Evolutionary conservation across 371 early-diverging fungal species (phyloP).

Genomic region (Cokeromyces recurvatus): DNA sequence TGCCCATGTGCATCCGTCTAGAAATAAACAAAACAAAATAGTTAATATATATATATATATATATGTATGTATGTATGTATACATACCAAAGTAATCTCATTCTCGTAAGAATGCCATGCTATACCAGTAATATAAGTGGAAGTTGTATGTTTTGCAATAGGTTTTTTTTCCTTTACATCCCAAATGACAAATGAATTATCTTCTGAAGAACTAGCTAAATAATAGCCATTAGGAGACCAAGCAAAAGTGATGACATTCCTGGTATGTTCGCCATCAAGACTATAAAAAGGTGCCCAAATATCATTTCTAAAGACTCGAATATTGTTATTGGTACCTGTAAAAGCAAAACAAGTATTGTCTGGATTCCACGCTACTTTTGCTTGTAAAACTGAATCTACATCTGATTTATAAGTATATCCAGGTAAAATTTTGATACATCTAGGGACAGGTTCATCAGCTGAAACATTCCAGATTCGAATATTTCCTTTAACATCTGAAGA

Average conservation of each 20-base stretch:
- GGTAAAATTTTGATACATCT: conserved; percentile 26
- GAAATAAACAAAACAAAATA: not conserved
- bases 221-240: conserved; percentile 63
- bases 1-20: conserved; percentile 34
- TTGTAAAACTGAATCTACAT: conserved; percentile 8
- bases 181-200: conserved; percentile 50
- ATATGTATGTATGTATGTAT: no score
- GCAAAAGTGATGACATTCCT: conserved; percentile 35
- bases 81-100: conserved; percentile 45
- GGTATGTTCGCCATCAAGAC: conserved; percentile 32
- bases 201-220: conserved; percentile 39
- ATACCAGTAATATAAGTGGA: conserved; percentile 28
- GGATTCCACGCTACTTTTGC: conserved; percentile 58
- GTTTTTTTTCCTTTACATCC: conserved; percentile 26
- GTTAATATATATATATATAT: no score
- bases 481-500: conserved; percentile 60
- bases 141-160: conserved; percentile 20
- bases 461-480: conserved; percentile 58
- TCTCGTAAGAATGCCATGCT: conserved; percentile 52
- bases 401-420: conserved; percentile 6
- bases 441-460: conserved; percentile 32
- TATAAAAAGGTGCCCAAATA: conserved; percentile 36
- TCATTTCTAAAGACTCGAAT: conserved; percentile 31
- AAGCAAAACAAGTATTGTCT: conserved; percentile 45
- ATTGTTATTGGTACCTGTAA: conserved; percentile 47